These are phyloP conservation scores for Diutina mesorugosa DNA, from an alignment of 1,139 yeast species.

Conservation along the genomic window DNA sequence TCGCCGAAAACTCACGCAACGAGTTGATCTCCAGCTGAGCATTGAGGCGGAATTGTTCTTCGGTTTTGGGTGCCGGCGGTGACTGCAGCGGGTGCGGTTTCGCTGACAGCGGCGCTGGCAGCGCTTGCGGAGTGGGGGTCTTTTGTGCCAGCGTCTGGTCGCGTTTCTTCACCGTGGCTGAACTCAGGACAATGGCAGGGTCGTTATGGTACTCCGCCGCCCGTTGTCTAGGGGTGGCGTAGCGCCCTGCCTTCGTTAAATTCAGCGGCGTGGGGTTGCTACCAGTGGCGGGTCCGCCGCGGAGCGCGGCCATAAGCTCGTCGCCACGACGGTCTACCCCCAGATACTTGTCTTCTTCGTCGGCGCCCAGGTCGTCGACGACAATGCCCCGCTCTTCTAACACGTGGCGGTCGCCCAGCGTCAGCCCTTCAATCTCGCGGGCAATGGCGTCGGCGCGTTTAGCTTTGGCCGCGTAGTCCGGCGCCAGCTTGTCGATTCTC, in stretches of 20 bases:
- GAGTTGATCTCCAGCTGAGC: conserved; percentile 66
- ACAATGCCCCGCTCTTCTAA: conserved; percentile 82
- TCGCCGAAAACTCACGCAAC: conserved; percentile 72
- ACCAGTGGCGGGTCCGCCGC: conserved; percentile 8
- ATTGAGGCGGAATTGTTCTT: conserved; percentile 32
- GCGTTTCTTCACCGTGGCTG: conserved; percentile 12
- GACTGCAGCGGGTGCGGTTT: neutral
- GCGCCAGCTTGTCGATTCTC: conserved; percentile 58
- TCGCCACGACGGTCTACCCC: conserved; percentile 63
- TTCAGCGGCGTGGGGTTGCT: conserved; percentile 5
- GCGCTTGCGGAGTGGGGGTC: neutral
- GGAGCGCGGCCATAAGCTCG: conserved; percentile 46
- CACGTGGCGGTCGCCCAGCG: conserved; percentile 61
- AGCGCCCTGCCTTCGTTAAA: conserved; percentile 17
- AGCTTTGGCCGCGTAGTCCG: conserved; percentile 56
- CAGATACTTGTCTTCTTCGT: conserved; percentile 93
- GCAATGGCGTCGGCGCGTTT: conserved; percentile 72
- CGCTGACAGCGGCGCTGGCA: neutral
- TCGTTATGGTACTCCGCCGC: conserved; percentile 55
- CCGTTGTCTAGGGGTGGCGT: conserved; percentile 56
- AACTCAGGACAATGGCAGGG: conserved; percentile 63
- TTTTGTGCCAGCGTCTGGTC: conserved; percentile 11
- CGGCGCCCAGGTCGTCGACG: conserved; percentile 76
- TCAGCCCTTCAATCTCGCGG: conserved; percentile 54
- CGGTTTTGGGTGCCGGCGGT: conserved; percentile 3